phyloP scores from a whole-genome alignment of 805 yeast species.

The Metschnikowia shivogae region DNA sequence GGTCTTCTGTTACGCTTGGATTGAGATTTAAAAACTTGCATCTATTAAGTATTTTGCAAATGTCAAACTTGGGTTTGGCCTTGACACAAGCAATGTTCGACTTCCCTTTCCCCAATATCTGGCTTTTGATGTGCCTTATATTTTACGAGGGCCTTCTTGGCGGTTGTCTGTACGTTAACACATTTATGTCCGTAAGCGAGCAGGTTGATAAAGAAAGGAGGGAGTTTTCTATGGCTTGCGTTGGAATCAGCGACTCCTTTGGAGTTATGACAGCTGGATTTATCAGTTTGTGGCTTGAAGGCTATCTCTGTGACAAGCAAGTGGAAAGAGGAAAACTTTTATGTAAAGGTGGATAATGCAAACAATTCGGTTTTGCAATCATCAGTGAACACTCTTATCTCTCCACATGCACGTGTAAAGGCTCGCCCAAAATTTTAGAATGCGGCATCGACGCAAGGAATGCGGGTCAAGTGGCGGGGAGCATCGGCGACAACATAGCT shows the following conservation, averaged over 20 bases:
- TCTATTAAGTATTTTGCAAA: conserved; percentile 63
- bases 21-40: conserved; percentile 57
- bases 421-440: conserved; percentile 1
- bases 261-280: conserved; percentile 84
- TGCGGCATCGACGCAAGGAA: background rate
- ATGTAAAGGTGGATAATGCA: conserved; percentile 27
- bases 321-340: conserved; percentile 78
- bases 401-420: background rate
- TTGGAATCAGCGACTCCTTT: conserved; percentile 76
- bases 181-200: conserved; percentile 75
- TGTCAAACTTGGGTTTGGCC: conserved; percentile 54
- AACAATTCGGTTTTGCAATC: background rate
- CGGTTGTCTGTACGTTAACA: conserved; percentile 86
- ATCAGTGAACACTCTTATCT: background rate
- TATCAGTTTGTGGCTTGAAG: conserved; percentile 71
- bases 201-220: conserved; percentile 36
- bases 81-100: conserved; percentile 61
- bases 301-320: conserved; percentile 67
- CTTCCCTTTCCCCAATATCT: conserved; percentile 54
- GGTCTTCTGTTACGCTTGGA: conserved; percentile 71
- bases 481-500: background rate
- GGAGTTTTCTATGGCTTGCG: conserved; percentile 74
- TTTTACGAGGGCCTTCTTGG: conserved; percentile 90
- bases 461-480: conserved; percentile 1
- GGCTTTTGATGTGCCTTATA: conserved; percentile 56